phyloP scores from a whole-genome alignment of 108 stramenopile genomes.

The Pseudonitzschia multiseries region DNA sequence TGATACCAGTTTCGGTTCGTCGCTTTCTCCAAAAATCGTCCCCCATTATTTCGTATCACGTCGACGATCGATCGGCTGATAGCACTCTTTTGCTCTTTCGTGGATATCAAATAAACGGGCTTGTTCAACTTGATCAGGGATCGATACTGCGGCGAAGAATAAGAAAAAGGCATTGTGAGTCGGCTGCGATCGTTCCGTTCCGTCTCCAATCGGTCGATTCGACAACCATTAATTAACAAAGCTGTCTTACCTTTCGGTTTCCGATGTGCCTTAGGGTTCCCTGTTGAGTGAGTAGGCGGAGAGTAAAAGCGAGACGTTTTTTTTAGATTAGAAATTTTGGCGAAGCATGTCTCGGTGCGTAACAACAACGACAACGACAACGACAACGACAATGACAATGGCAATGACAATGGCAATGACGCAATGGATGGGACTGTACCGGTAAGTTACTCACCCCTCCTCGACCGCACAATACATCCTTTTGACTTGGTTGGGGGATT shows the following conservation, averaged over 20 bases:
- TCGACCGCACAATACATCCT: constrained; percentile 7
- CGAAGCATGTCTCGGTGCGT: background rate
- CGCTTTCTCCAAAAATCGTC: background rate
- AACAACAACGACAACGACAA: too few species aligned
- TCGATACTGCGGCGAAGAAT: background rate
- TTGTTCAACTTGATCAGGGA: background rate
- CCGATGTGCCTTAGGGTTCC: background rate
- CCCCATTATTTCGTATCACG: background rate
- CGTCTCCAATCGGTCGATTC: background rate
- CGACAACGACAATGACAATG: too few species aligned
- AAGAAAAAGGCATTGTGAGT: too few species aligned
- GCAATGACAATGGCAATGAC: too few species aligned
- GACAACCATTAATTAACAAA: background rate
- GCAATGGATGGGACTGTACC: background rate
- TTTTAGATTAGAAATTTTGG: background rate
- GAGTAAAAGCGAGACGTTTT: background rate
- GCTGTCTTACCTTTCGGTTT: background rate
- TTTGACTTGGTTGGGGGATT: background rate
- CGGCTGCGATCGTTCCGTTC: background rate
- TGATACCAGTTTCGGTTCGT: background rate
- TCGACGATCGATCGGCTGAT: constrained; percentile 7
- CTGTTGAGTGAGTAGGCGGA: background rate
- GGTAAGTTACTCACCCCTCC: background rate
- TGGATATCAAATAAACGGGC: background rate
- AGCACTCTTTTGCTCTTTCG: background rate